Base-by-base conservation (phyloP, 371 early-diverging fungal genomes). In the Batrachochytrium dendrobatidis region DNA sequence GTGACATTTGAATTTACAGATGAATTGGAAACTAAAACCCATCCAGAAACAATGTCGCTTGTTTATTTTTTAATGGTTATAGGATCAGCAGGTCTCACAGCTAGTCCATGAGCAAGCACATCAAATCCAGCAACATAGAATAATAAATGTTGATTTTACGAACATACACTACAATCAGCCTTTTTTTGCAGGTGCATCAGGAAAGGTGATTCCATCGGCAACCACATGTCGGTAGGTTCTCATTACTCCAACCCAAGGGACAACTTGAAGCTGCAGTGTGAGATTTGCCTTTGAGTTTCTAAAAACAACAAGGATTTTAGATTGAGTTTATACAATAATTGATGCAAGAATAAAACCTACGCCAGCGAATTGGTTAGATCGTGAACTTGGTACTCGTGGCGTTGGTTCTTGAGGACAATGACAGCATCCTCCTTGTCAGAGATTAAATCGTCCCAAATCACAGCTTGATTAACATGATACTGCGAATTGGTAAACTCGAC, bases 371-470 rank as follows among this genome's bases (percentile, higher is more conserved):
- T 39, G 12, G 39, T 39, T 15, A 39, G 12, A n/a, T 39, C 39
- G 39, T 39, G n/a, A n/a, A 39, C 39, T n/a, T 39, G 39, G 75
- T 86, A 87, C 82, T 83, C 83, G 17, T 53, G 34, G 77, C 81
- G 77, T 65, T 85, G 75, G 55, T 76, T 77, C 66, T 77, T 81
- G 32, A 88, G 74, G 59, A 82, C 81, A 31, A 87, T 77, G 49
- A 85, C 55, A 6, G 84, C 89, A 25, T 86, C 80, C 7, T 86
- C 82, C 63, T 83, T 83, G 61, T 68, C 72, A 26, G 71, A 72
- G 58, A 97, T 87, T 56, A 95, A 90, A 34, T 83, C 76, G 72
- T 97, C 98, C 95, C 95, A 97, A 48, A 97, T 61, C 3, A 92
- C 88, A 45, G 91, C 83, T 56, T 90, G 81, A 64, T 94, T 97